These are phyloP conservation scores for Cladosporium sp. DNA, from an alignment of 2,329 filamentous ascomycete genomes.

Conservation along the genomic window DNA sequence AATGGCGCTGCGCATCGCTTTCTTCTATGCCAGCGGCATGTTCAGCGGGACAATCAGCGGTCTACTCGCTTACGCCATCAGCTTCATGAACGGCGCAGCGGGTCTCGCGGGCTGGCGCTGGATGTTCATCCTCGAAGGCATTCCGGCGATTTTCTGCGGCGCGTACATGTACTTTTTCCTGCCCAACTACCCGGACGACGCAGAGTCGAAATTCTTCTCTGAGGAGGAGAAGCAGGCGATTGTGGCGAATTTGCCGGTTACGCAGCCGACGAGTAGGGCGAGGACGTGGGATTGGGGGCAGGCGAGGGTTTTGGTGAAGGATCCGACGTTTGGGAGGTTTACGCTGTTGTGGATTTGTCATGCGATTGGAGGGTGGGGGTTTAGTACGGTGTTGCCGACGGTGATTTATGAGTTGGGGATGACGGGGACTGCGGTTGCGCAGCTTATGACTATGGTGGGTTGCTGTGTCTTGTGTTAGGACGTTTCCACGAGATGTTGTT, in stretches of 20 bases:
- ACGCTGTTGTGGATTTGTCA: constrained; percentile 31
- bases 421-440: constrained; percentile 40
- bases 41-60: constrained; percentile 55
- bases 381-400: constrained; percentile 38
- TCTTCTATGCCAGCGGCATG: constrained; percentile 50
- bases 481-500: background rate
- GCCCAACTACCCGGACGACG: constrained; percentile 63
- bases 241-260: constrained; percentile 23
- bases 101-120: constrained; percentile 45
- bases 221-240: constrained; percentile 34
- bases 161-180: constrained; percentile 49
- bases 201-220: constrained; percentile 55
- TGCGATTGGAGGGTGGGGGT: constrained; percentile 39
- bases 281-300: constrained; percentile 28
- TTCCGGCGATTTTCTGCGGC: constrained; percentile 40
- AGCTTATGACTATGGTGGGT: constrained; percentile 42
- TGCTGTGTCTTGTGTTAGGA: background rate
- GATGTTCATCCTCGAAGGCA: constrained; percentile 26
- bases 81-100: constrained; percentile 56
- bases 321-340: constrained; percentile 25
- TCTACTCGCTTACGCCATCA: constrained; percentile 57
- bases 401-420: constrained; percentile 49
- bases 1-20: constrained; percentile 39
- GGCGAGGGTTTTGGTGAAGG: constrained; percentile 23
- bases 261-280: constrained; percentile 23